These are phyloP conservation scores for Hyaloperonospora arabidopsidis DNA, from an alignment of 352 stramenopile genomes.

Conservation along the genomic window DNA sequence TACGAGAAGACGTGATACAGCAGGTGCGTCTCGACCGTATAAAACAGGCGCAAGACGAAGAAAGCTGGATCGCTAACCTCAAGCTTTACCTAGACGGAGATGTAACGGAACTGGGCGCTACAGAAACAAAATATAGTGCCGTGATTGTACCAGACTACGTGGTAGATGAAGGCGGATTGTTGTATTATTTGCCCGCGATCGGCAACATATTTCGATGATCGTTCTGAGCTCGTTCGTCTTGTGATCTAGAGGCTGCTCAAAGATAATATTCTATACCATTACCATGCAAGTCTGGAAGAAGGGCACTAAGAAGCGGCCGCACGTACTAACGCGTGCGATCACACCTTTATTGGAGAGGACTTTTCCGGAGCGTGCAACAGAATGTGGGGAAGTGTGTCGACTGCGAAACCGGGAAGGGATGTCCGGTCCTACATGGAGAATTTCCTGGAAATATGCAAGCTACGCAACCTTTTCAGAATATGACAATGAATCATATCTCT, in stretches of 20 bases:
- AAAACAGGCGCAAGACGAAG: too few species aligned
- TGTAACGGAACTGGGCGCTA: not conserved
- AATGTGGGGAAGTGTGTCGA: not conserved
- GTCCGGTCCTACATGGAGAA: not conserved
- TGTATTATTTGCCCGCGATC: too few species aligned
- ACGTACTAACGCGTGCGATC: not conserved
- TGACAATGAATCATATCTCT: slow-evolving; percentile 2
- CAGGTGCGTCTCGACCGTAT: too few species aligned
- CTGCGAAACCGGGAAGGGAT: not conserved
- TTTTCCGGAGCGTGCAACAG: not conserved
- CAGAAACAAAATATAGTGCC: too few species aligned
- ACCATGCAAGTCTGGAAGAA: not conserved
- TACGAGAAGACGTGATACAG: too few species aligned
- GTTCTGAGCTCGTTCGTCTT: too few species aligned
- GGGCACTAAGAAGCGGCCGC: slow-evolving; percentile 1
- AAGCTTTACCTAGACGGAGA: not conserved
- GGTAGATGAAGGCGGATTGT: too few species aligned
- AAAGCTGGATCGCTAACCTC: too few species aligned
- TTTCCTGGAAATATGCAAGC: not conserved
- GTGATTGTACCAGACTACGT: too few species aligned
- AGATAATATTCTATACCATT: too few species aligned
- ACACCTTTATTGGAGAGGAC: not conserved
- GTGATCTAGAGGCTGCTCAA: too few species aligned
- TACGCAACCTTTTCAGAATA: not conserved
- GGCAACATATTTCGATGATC: too few species aligned